Base-by-base conservation (phyloP, 352 stramenopile genomes). In the Peronosclerospora sorghi region DNA sequence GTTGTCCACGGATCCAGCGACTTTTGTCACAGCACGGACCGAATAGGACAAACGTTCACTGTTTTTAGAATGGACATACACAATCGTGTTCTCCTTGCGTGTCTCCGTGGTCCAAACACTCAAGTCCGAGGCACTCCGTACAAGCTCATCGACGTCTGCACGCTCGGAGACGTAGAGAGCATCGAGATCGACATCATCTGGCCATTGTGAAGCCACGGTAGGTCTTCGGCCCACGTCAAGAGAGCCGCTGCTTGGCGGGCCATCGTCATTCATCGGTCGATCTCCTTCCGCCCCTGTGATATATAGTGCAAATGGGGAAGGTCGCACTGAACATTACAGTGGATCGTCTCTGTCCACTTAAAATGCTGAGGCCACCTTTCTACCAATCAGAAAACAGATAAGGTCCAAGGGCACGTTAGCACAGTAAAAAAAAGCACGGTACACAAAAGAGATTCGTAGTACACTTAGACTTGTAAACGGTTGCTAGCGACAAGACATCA, bases 11-110 rank as follows among this genome's bases (percentile, higher is more conserved):
- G 73, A 67, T 28, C 75, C 75, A 0, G 75, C 51, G 14, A 90
- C 65, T 36, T 71, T 76, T 8, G 74, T 73, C 13, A 89, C 75
- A 0, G 72, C 66, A 32, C 80, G 77, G 20, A 90, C 65, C 41
- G 64, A 83, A 50, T 80, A 87, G 18, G 67, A 78, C 7, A 77
- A 59, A 10, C 82, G 78, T 43, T 87, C 73, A 41, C 74, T 88
- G 62, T 89, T 93, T 48, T 89, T 86, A 57, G 68, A 69, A 62
- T 93, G 75, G 14, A 83, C 15, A 47, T 86, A 90, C n/a, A 88
- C 57, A 36, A 57, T 61, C 9, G 74, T 66, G 42, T 72, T 67
- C 35, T 85, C 70, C 34, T 76, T 76, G 43, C 74, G 68, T 12
- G 51, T 62, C 48, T 90, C 77, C 14, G 89, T 63, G 19, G 77